Base-by-base conservation (phyloP, 371 early-diverging fungal genomes). In the Apophysomyces variabilis region DNA sequence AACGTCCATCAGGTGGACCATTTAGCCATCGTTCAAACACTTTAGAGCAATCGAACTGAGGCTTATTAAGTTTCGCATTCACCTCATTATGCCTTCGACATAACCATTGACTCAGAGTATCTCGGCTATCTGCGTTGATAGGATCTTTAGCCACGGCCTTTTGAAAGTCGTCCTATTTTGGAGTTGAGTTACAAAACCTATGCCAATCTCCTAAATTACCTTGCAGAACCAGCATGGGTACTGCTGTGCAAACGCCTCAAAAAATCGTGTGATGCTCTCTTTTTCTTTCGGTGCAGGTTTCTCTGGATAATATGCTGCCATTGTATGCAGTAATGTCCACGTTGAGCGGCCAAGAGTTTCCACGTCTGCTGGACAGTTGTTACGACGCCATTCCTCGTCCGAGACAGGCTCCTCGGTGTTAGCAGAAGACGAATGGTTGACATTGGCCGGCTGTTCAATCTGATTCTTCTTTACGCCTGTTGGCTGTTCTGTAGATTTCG, bases 281-380 rank as follows among this genome's bases (percentile, higher is more conserved):
- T 95, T 89, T 65, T 98, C 90, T 47, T 75, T 65, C 0, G 66
- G 57, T 1, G 89, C 85, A 0, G 99, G 97, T 9, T 78, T 78
- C 16, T 93, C 91, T 0, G 99, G 99, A 73, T 97, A 99, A 73
- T 96, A 96, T 0, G 98, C 95, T 3, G 97, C 97, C 92, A 98
- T 95, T 1, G 98, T 98, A 79, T 99, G 99, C 41, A 99, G 79
- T 66, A 99, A 93, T 4, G 97, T 96, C 99, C 99, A 99, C 1
- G 99, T 96, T 12, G 92, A 83, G 36, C 91, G 80, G 38, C 99
- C 99, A 13, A 99, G 91, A 57, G 89, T 89, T 60, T 85, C 80
- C 4, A 90, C 90, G 76, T 96, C 97, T 0, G 95, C 92, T 9
- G 98, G 98, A 74, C 97, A 98, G 36, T 88, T 89, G 37, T 79